Conservation (phyloP, 768 basidiomycete genomes). For the Termitomyces sp. region DNA sequence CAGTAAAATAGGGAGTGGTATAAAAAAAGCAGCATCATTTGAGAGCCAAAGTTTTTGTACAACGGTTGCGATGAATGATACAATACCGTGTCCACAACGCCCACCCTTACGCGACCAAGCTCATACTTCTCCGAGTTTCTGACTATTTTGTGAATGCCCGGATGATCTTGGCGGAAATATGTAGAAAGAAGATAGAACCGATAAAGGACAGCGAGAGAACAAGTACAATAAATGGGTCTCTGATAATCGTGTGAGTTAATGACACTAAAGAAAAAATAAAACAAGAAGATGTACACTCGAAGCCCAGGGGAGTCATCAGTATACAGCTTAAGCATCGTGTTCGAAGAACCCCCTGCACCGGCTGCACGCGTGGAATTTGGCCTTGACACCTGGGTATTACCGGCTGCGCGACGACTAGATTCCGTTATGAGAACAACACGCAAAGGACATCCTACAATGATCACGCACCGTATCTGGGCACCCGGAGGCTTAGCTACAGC, state of each 20-base stretch:
- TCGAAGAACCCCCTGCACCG: slow-evolving; percentile 92
- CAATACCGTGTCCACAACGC: slow-evolving; percentile 22
- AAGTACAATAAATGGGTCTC: slow-evolving; percentile 95
- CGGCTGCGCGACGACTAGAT: slow-evolving; percentile 67
- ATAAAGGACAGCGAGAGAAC: slow-evolving; percentile 96
- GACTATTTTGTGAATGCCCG: slow-evolving; percentile 80
- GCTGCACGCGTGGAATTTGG: slow-evolving; percentile 89
- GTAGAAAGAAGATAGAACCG: slow-evolving; percentile 97
- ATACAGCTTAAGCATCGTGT: slow-evolving; percentile 98
- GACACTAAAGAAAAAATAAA: not conserved
- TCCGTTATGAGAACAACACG: not conserved
- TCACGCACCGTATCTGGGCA: slow-evolving; percentile 71
- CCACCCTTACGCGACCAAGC: slow-evolving; percentile 5
- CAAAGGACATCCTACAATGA: not conserved
- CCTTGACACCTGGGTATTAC: slow-evolving; percentile 48
- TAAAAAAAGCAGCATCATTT: slow-evolving; percentile 25
- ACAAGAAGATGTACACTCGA: slow-evolving; percentile 71
- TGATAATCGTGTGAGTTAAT: slow-evolving; percentile 22
- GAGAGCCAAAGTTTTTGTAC: slow-evolving; percentile 32
- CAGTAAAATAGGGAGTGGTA: slow-evolving; percentile 18
- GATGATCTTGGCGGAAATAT: slow-evolving; percentile 93
- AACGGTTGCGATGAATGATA: slow-evolving; percentile 21
- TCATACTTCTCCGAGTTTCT: not conserved
- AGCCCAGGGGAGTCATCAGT: slow-evolving; percentile 97
- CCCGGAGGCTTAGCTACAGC: slow-evolving; percentile 70